Evolutionary conservation across 148 eudicot species (phyloP).

Genomic region (Polygonum maritimum): DNA sequence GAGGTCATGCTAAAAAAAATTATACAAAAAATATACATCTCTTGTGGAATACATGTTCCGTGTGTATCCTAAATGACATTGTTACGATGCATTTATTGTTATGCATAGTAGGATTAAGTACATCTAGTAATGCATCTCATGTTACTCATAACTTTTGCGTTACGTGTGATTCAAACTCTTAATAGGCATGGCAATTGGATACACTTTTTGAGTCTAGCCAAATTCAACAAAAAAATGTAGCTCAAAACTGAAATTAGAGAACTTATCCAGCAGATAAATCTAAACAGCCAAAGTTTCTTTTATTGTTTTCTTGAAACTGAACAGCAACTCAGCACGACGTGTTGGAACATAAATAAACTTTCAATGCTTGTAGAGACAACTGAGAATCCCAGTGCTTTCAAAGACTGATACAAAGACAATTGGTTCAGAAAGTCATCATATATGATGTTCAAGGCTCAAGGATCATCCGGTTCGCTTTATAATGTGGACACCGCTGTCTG

Average conservation of each 20-base stretch:
- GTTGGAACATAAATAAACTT: not conserved
- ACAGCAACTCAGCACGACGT: not conserved
- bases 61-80: too few species aligned
- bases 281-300: not conserved
- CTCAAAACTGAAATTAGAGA: not conserved
- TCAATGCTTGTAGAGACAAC: not conserved
- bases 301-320: not conserved
- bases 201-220: not conserved
- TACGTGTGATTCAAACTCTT: too few species aligned
- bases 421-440: not conserved
- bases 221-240: not conserved
- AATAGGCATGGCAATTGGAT: too few species aligned
- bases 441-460: not conserved
- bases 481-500: conserved; percentile 94
- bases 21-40: too few species aligned
- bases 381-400: not conserved
- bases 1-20: too few species aligned
- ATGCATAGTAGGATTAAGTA: too few species aligned
- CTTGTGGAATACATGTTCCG: too few species aligned
- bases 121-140: too few species aligned
- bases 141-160: too few species aligned
- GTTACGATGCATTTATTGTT: too few species aligned
- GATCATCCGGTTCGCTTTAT: conserved; percentile 67
- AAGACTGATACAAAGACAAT: not conserved
- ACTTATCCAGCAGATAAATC: not conserved